Base-by-base conservation (phyloP, 2,329 filamentous ascomycete genomes). In the Calonectria naviculata region DNA sequence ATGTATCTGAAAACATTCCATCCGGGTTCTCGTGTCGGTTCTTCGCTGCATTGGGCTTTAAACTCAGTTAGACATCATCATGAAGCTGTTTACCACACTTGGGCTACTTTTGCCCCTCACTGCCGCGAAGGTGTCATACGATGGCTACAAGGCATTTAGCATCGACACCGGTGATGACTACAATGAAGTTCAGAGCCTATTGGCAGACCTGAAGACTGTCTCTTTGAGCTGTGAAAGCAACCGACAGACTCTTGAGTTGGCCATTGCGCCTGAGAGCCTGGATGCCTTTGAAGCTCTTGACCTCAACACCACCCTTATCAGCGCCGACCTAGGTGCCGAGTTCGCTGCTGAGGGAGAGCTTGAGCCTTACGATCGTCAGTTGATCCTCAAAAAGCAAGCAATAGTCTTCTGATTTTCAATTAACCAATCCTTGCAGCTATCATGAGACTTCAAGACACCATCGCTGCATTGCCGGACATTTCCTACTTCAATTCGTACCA, bases 401-500 rank as follows among this genome's bases (percentile, higher is more conserved):
- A 0, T 4, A 2, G 21, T 1, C 13, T 12, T 5, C 19, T 38
- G 3, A 38, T 13, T 6, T 1, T 24, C 15, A 1, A 28, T 8
- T 26, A 38, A 28, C 2, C 2, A 2, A 19, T 24, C 17, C 10
- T 7, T 19, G 21, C n/a, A 58, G 52, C 52, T 15, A 26, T 58
- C 9, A 58, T 58, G 52, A 58, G 52, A 8, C 52, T 58, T 38
- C 52, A 58, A 26, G 52, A 56, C 21, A 36, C 52, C 8, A 13
- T 56, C 4, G 19, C 52, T 12, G 52, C 52, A 17, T 36, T 56
- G 52, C 52, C 52, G 4, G 52, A 56, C n/a, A 24, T 56, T 21
- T 56, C 52, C 31, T 56, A 56, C 52, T 56, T 56, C n/a, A 56
- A 56, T 15, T 56, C 52, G 4, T 56, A 56, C 12, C 52, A 56